A percentile compares a stretch with the other conserved stretches of the same genome.
These are phyloP conservation scores for Jaminaea rosea DNA, from an alignment of 1,284 basidiomycete species.

Conservation along the genomic window DNA sequence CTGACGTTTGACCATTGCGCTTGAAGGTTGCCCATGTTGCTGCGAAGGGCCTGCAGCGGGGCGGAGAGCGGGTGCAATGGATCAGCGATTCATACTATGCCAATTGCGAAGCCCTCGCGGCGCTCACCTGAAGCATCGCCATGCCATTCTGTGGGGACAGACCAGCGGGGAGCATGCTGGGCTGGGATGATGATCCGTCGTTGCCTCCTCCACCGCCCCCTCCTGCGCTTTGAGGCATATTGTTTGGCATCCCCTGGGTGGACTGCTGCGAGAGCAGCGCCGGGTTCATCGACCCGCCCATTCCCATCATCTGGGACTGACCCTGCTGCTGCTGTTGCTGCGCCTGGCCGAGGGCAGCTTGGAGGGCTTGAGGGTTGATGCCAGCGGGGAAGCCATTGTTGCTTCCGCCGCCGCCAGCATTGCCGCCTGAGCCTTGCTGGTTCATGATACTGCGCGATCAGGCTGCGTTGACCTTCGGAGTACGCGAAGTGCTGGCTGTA, in stretches of 20 bases:
- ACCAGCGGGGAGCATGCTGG: background rate
- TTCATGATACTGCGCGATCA: no score
- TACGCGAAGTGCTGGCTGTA: no score
- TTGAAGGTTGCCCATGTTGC: slow-evolving; percentile 29
- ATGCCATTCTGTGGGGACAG: slow-evolving; percentile 12
- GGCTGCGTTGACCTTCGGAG: no score
- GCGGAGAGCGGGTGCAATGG: background rate
- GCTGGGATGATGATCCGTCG: no score
- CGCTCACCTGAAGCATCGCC: slow-evolving; percentile 15
- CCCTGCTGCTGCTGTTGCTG: slow-evolving; percentile 6
- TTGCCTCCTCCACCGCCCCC: background rate
- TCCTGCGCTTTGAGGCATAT: background rate
- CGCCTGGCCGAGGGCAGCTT: background rate
- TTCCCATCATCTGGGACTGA: slow-evolving; percentile 1
- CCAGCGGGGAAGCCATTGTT: no score
- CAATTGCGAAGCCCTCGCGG: background rate
- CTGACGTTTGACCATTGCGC: slow-evolving; percentile 37
- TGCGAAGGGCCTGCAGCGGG: slow-evolving; percentile 11
- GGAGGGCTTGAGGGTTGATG: slow-evolving; percentile 1
- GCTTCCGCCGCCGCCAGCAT: no score
- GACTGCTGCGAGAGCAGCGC: background rate
- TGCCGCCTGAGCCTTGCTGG: no score
- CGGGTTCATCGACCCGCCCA: background rate
- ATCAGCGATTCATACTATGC: background rate
- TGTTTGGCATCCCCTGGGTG: background rate